Percentiles rank a stretch among this genome's conserved stretches.
Conservation (phyloP, 2,329 filamentous ascomycete genomes). For the Helotiales sp. region DNA sequence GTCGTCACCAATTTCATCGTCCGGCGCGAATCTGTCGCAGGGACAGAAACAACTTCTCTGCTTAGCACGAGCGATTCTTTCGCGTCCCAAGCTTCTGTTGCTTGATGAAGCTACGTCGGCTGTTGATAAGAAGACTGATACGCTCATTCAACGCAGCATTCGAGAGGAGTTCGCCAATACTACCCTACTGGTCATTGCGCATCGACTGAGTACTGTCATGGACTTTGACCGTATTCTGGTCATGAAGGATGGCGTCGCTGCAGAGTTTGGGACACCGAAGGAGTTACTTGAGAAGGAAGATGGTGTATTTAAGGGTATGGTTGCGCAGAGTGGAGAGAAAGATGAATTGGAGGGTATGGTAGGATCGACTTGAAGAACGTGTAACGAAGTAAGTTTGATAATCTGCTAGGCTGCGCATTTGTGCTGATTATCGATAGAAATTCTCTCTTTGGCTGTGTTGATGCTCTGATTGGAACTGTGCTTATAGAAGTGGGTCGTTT, state of each 20-base stretch:
- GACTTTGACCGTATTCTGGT: conserved; percentile 75
- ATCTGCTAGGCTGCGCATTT: too few species aligned
- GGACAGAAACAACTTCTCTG: conserved; percentile 94
- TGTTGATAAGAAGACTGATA: conserved; percentile 73
- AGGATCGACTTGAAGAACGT: background rate
- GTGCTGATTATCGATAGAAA: too few species aligned
- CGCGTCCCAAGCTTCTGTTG: conserved; percentile 83
- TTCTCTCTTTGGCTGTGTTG: too few species aligned
- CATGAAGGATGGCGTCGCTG: conserved; percentile 63
- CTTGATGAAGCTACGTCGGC: conserved; percentile 88
- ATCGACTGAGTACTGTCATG: conserved; percentile 71
- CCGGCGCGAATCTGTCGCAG: conserved; percentile 55
- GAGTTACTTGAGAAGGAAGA: conserved; percentile 45
- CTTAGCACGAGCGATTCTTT: conserved; percentile 82
- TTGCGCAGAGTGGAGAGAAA: conserved; percentile 25
- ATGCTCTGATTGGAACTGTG: too few species aligned
- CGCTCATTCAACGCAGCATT: conserved; percentile 72
- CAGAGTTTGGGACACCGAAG: conserved; percentile 64
- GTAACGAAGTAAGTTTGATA: background rate
- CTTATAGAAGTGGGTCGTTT: too few species aligned
- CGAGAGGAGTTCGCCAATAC: conserved; percentile 67
- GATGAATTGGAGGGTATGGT: conserved; percentile 14
- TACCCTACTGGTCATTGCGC: conserved; percentile 72
- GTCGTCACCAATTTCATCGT: conserved; percentile 63
- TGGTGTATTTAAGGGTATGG: conserved; percentile 26